Evolutionary conservation across 306 rosid genomes (phyloP), one percentile per base, ranked within the genome.

Genomic region (Sesbania bispinosa): DNA sequence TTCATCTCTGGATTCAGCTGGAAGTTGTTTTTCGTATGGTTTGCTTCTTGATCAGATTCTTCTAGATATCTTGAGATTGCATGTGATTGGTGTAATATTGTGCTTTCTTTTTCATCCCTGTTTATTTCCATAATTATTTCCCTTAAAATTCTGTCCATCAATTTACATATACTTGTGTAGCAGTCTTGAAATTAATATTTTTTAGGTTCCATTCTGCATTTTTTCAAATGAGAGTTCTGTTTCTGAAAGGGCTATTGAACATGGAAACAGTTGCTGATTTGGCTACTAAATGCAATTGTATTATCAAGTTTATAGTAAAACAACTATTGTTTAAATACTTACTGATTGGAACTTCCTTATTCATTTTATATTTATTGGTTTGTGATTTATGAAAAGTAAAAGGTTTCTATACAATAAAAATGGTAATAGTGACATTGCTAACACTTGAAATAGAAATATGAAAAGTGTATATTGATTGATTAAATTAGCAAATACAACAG

Each of bases 11-110:
- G 86, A 85, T 81, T 84, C 88, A 23, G 53, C 86, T 15, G 94
- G 96, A 76, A 65, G 74, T 64, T 77, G 36, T 54, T 93, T 84
- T 84, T 88, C 82, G 98, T 90, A 93, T 66, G 96, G 67, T 77
- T 79, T 71, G 35, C 75, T 65, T 74, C 67, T 79, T 77, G 47
- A 62, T 67, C 60, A 55, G 29, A 65, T 82, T 23, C 62, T 32
- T 45, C 26, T 26, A 32, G 18, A 73, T 41, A 48, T 65, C 35
- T 59, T 57, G 24, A 52, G 59, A 41, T 71, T 67, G 58, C 76
- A 50, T 72, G 74, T 52, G 24, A 61, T 50, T 68, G 42, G 52
- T 43, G 30, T 59, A 41, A 43, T 63, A 29, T 59, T 50, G 47
- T 41, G 42, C 43, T 70, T 76, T 46, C 18, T 45, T 77, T 23